These are phyloP conservation scores for Pelargonium australe DNA, from an alignment of 441 rosid genomes.

Conservation along the genomic window DNA sequence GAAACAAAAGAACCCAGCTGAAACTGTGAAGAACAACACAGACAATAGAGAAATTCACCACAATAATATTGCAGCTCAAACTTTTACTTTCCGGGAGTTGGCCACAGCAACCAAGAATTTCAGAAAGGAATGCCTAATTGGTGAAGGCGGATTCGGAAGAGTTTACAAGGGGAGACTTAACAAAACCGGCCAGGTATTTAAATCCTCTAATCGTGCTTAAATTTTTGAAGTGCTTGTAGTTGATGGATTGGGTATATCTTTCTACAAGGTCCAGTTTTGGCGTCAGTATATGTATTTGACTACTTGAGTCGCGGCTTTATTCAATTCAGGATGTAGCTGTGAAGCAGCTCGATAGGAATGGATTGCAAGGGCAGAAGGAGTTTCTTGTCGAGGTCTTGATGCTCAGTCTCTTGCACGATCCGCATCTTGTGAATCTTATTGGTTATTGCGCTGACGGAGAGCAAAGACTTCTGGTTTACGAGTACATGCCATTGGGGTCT, in stretches of 20 bases:
- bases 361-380: slow-evolving; percentile 59
- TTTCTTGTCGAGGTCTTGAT: slow-evolving; percentile 53
- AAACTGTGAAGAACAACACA: not conserved
- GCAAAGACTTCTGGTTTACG: slow-evolving; percentile 82
- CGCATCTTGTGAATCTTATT: slow-evolving; percentile 56
- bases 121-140: slow-evolving; percentile 65
- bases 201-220: not conserved
- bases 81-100: slow-evolving; percentile 66
- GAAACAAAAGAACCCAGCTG: too few relatives aligned
- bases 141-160: slow-evolving; percentile 87
- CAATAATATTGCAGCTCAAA: slow-evolving; percentile 29
- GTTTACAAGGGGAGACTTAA: slow-evolving; percentile 66
- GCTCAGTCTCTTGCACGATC: slow-evolving; percentile 53
- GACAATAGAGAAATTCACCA: slow-evolving; percentile 17
- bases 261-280: too few relatives aligned
- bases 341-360: slow-evolving; percentile 71
- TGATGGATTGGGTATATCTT: too few relatives aligned
- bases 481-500: slow-evolving; percentile 33
- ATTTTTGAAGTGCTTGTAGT: too few relatives aligned
- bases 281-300: too few relatives aligned
- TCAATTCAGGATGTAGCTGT: slow-evolving; percentile 65
- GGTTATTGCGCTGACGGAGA: slow-evolving; percentile 96
- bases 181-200: slow-evolving; percentile 47
- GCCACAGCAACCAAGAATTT: slow-evolving; percentile 87
- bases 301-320: not conserved